Conservation (phyloP, 371 early-diverging fungal genomes). For the Mucor lusitanicus region DNA sequence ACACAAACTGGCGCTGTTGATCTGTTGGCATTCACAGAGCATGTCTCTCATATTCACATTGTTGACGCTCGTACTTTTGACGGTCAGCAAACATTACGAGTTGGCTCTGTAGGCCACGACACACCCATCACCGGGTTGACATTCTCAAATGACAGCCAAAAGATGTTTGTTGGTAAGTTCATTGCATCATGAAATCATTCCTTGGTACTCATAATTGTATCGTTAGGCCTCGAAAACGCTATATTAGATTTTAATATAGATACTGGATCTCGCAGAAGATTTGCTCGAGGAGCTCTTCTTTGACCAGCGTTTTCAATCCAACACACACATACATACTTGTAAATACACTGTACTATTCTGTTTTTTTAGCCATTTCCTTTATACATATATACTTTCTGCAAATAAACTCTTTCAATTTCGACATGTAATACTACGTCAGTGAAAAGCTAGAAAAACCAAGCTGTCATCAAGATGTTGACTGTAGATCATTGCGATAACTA, state of each 20-base stretch:
- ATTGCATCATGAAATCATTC: background rate
- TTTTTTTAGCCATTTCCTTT: background rate
- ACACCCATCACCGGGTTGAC: slow-evolving; percentile 81
- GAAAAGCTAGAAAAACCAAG: too few species aligned
- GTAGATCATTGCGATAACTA: too few species aligned
- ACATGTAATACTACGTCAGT: too few species aligned
- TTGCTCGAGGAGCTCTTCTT: slow-evolving; percentile 54
- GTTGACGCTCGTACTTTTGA: slow-evolving; percentile 88
- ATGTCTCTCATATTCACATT: slow-evolving; percentile 81
- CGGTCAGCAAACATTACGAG: slow-evolving; percentile 64
- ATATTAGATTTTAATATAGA: slow-evolving; percentile 62
- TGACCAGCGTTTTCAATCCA: slow-evolving; percentile 14
- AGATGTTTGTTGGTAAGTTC: slow-evolving; percentile 76
- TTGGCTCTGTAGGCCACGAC: slow-evolving; percentile 58
- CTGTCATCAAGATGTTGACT: too few species aligned
- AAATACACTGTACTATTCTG: background rate
- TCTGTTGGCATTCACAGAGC: slow-evolving; percentile 83
- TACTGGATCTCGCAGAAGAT: slow-evolving; percentile 57
- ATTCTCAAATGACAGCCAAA: slow-evolving; percentile 77
- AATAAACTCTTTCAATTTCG: background rate
- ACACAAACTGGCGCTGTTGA: slow-evolving; percentile 81
- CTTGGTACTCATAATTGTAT: background rate
- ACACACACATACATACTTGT: background rate
- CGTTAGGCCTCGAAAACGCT: slow-evolving; percentile 53
- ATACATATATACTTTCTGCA: background rate